A percentile compares a stretch with the other conserved stretches of the same genome.
These are phyloP conservation scores for Mycena leptocephala DNA, from an alignment of 768 basidiomycete species.

Conservation along the genomic window DNA sequence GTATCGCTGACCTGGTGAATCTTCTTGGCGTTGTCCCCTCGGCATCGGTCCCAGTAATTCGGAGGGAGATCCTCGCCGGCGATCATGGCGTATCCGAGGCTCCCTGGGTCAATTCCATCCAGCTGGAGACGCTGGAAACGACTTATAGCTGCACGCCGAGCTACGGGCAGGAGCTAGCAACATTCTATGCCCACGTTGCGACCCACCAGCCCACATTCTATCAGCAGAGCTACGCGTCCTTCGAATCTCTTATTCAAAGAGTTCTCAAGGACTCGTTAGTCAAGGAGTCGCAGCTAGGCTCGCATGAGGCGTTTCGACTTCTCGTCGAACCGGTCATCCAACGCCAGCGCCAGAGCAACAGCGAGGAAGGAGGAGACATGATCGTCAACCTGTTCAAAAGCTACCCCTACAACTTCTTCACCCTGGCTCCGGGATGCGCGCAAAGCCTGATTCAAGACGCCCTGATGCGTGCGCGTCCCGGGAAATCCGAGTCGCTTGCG, in stretches of 20 bases:
- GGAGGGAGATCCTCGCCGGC: conserved; percentile 29
- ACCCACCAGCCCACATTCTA: no score
- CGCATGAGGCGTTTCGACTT: no score
- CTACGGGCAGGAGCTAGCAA: no score
- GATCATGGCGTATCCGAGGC: conserved; percentile 28
- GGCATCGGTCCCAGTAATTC: conserved; percentile 2
- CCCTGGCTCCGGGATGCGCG: conserved; percentile 22
- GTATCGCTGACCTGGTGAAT: conserved; percentile 1
- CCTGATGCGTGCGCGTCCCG: conserved; percentile 17
- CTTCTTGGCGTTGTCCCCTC: conserved; percentile 15
- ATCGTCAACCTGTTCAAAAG: conserved; percentile 15
- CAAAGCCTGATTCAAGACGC: conserved; percentile 28
- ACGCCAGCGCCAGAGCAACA: no score
- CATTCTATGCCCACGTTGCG: no score
- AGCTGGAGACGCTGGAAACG: conserved; percentile 30
- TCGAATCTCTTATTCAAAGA: no score
- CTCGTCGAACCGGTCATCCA: no score
- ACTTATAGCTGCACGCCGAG: no score
- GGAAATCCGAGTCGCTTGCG: conserved; percentile 21
- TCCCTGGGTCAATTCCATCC: conserved; percentile 33
- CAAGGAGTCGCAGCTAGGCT: no score
- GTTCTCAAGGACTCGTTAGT: no score
- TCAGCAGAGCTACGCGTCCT: no score
- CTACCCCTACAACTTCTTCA: conserved; percentile 19
- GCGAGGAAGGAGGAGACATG: no score